phyloP scores from a whole-genome alignment of 164 flowering plant genomes.

The Piper longum region DNA sequence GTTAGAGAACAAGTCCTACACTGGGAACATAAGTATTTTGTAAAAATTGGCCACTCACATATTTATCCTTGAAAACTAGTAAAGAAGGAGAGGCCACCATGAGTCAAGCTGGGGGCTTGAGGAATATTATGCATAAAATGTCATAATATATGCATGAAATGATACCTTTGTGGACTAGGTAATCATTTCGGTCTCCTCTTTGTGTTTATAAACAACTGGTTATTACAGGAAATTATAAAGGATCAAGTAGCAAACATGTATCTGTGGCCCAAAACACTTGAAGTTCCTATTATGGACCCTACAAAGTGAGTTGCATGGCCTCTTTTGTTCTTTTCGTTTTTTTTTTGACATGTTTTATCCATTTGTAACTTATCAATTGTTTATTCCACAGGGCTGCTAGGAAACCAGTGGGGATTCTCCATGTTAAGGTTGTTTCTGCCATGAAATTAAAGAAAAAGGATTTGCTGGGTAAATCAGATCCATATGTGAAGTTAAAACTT shows the following conservation, averaged over 20 bases:
- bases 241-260: constrained; percentile 95
- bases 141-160: too few species aligned
- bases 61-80: too few species aligned
- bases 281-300: constrained; percentile 70
- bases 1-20: too few species aligned
- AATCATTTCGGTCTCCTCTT: background rate
- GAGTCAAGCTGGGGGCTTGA: too few species aligned
- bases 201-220: background rate
- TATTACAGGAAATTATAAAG: constrained; percentile 68
- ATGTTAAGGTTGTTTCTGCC: constrained; percentile 57
- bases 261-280: constrained; percentile 81
- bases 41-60: too few species aligned
- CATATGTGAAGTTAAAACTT: constrained; percentile 65
- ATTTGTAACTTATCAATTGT: background rate
- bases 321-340: too few species aligned
- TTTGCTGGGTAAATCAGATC: constrained; percentile 69
- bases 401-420: constrained; percentile 76
- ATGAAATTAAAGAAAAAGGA: constrained; percentile 66
- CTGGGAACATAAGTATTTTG: too few species aligned
- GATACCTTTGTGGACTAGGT: background rate
- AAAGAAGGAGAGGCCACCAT: too few species aligned
- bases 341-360: background rate
- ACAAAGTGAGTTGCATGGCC: constrained; percentile 36
- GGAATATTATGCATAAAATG: too few species aligned
- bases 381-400: constrained; percentile 8